Evolutionary conservation across 1,284 basidiomycete species (phyloP), one percentile per base, ranked within the genome.

Genomic region (Malassezia restricta): DNA sequence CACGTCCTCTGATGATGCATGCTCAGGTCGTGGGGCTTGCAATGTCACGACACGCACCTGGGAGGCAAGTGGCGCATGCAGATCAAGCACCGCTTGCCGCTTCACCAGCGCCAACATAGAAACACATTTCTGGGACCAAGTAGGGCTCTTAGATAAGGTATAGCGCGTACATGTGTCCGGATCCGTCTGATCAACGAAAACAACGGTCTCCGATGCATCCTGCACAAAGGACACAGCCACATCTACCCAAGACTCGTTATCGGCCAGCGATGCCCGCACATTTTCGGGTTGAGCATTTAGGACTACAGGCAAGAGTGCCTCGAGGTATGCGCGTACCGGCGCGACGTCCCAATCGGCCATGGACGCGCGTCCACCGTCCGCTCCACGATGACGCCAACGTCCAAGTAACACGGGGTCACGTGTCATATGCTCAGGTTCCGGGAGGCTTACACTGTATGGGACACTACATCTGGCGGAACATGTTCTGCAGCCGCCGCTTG

Each of bases 401-500:
- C 20, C 20, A 24, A 24, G 20, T 24, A 24, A 24, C 20, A 24
- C 20, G 20, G 20, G 20, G 20, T 24, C 20, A 24, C 20, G 20
- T 24, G 20, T 24, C 20, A 24, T 4, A 2, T 24, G 20, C 20
- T 24, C 20, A 24, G 20, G 20, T 24, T 24, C 20, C 20, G 20
- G 4, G 20, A 24, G 20, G 20, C 20, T 24, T 24, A 24, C 20
- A 24, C 20, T 24, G 20, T 24, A 24, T 24, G 20, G 20, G 20
- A 24, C 20, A 17, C 32, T 35, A 45, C 5, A 17, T 32, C 29
- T 71, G n/a, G 73, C 56, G 8, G 68, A 68, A 24, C 72, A 73
- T 15, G 71, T 75, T 8, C 66, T 66, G 31, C 74, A 64, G 82
- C 72, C 86, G 83, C 76, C 88, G 80, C 83, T 95, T 96, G 84